These are phyloP conservation scores for Cucumis hystrix DNA, from an alignment of 306 rosid species.

Conservation along the genomic window DNA sequence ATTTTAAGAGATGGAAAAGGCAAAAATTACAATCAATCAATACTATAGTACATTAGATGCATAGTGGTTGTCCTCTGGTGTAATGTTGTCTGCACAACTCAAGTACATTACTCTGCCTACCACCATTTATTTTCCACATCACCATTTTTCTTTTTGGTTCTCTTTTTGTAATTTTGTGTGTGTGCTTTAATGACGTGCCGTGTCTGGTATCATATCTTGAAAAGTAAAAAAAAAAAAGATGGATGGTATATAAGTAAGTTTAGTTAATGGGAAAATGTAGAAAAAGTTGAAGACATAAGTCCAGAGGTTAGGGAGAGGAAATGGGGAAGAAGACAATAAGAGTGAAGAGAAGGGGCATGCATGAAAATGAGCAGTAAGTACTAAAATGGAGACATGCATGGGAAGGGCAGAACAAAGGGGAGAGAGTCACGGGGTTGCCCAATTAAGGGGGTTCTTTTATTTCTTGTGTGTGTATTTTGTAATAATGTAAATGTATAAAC, in stretches of 20 bases:
- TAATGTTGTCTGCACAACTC: slow-evolving; percentile 3
- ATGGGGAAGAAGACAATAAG: neutral
- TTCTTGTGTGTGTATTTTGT: neutral
- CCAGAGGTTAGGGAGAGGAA: neutral
- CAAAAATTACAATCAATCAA: neutral
- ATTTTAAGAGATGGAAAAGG: neutral
- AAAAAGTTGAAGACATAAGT: neutral
- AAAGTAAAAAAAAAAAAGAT: no score
- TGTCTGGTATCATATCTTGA: no score
- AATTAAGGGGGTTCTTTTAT: neutral
- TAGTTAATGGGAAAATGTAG: neutral
- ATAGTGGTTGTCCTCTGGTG: neutral
- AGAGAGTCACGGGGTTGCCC: neutral
- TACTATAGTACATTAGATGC: neutral
- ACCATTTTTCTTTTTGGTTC: neutral
- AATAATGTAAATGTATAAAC: neutral
- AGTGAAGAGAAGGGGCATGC: neutral
- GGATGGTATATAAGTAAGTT: no score
- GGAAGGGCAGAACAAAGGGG: neutral
- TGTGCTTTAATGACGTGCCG: neutral
- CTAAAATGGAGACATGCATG: neutral
- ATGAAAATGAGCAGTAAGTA: neutral
- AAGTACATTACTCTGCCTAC: neutral
- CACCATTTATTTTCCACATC: neutral
- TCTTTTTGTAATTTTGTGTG: neutral